Evolutionary conservation across 140 eudicot genomes (phyloP).

Genomic region (Bidens hawaiensis): DNA sequence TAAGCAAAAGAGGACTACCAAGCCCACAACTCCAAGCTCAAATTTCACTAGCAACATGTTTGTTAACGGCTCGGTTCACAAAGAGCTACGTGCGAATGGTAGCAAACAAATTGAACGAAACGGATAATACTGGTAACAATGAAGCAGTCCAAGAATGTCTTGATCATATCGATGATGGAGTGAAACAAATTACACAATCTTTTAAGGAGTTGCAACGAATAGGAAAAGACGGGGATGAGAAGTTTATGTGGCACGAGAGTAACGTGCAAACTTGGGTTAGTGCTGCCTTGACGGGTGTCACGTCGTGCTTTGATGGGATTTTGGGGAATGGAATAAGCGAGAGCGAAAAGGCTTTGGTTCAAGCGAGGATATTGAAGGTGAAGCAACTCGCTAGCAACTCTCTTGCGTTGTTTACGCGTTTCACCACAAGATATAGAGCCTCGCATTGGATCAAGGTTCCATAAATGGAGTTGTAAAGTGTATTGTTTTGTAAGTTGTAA

Average conservation of each 20-base stretch:
- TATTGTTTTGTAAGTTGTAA: neutral
- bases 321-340: constrained; percentile 30
- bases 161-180: constrained; percentile 45
- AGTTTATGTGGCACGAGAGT: constrained; percentile 67
- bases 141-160: constrained; percentile 45
- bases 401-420: constrained; percentile 56
- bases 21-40: constrained; percentile 49
- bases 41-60: constrained; percentile 39
- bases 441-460: constrained; percentile 43
- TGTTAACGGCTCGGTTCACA: constrained; percentile 34
- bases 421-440: constrained; percentile 51
- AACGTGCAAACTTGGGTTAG: constrained; percentile 73
- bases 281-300: constrained; percentile 61
- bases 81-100: constrained; percentile 34
- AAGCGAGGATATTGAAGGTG: constrained; percentile 51
- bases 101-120: constrained; percentile 27
- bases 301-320: constrained; percentile 47
- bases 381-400: constrained; percentile 64
- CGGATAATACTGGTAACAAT: constrained; percentile 13
- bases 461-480: constrained; percentile 7
- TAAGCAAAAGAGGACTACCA: constrained; percentile 24
- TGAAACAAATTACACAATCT: constrained; percentile 49
- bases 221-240: constrained; percentile 31
- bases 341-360: constrained; percentile 41
- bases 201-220: constrained; percentile 44